These are phyloP conservation scores for Jasminum sambac DNA, from an alignment of 257 asterid genomes.

Conservation along the genomic window DNA sequence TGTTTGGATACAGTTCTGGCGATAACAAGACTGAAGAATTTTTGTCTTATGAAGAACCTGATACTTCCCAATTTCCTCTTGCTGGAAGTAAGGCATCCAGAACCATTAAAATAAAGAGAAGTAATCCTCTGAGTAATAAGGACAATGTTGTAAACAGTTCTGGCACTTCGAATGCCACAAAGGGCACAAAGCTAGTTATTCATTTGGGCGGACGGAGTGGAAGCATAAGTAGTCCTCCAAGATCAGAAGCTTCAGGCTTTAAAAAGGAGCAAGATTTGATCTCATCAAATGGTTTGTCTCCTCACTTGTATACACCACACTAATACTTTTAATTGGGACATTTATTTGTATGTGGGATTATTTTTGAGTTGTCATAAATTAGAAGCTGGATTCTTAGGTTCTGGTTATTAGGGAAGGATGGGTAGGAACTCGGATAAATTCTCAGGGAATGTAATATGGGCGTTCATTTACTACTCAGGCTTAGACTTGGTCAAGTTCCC, in stretches of 20 bases:
- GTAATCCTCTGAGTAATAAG: slow-evolving; percentile 39
- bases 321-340: neutral
- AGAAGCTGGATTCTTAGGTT: slow-evolving; percentile 7
- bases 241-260: slow-evolving; percentile 59
- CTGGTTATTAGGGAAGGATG: slow-evolving; percentile 17
- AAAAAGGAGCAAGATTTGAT: slow-evolving; percentile 55
- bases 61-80: slow-evolving; percentile 48
- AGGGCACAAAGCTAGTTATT: slow-evolving; percentile 82
- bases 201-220: slow-evolving; percentile 80
- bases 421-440: neutral
- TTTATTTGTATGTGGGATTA: slow-evolving; percentile 5
- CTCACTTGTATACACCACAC: neutral
- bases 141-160: slow-evolving; percentile 52
- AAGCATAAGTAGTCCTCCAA: slow-evolving; percentile 53
- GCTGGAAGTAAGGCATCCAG: slow-evolving; percentile 50
- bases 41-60: slow-evolving; percentile 48
- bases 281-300: slow-evolving; percentile 57
- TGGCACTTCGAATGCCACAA: slow-evolving; percentile 46
- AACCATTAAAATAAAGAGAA: slow-evolving; percentile 67
- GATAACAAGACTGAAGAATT: slow-evolving; percentile 40
- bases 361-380: slow-evolving; percentile 5
- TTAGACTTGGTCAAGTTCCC: neutral
- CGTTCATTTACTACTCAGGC: neutral
- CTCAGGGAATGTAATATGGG: neutral
- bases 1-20: slow-evolving; percentile 37